Conservation (phyloP, 805 yeast species). For the Candida methanosorbosa region DNA sequence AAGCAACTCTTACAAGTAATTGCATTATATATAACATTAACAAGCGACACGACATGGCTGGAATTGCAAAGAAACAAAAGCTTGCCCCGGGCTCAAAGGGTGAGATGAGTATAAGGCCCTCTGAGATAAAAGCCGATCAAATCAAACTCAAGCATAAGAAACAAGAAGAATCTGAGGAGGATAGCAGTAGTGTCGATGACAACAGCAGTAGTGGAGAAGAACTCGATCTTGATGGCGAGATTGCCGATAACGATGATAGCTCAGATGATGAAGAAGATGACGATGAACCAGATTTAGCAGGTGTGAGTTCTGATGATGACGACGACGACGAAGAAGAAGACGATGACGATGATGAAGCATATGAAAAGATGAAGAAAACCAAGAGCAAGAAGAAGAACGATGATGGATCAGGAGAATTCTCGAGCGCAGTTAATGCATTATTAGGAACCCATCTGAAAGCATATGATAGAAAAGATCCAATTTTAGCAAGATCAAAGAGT, state of each 20-base stretch:
- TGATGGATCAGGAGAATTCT: slow-evolving; percentile 72
- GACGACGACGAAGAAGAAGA: slow-evolving; percentile 5
- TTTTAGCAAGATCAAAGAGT: slow-evolving; percentile 74
- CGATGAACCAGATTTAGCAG: slow-evolving; percentile 9
- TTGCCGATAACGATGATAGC: slow-evolving; percentile 9
- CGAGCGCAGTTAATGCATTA: slow-evolving; percentile 77
- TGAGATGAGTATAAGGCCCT: neutral
- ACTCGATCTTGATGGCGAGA: slow-evolving; percentile 9
- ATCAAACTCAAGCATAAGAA: slow-evolving; percentile 5
- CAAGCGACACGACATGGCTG: neutral
- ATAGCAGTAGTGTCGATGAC: slow-evolving; percentile 15
- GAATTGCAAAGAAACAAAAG: slow-evolving; percentile 1
- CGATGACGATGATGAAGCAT: slow-evolving; percentile 7
- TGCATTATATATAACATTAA: too few relatives aligned
- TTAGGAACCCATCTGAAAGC: slow-evolving; percentile 82
- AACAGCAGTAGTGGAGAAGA: slow-evolving; percentile 10
- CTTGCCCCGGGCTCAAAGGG: neutral
- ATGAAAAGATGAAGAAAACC: slow-evolving; percentile 24
- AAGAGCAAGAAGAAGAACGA: slow-evolving; percentile 49
- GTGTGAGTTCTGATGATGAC: neutral
- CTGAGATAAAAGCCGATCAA: neutral
- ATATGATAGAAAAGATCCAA: slow-evolving; percentile 82
- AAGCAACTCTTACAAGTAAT: too few relatives aligned
- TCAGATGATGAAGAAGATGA: slow-evolving; percentile 14
- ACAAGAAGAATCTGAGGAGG: slow-evolving; percentile 16